These are phyloP conservation scores for Hericium coralloides DNA, from an alignment of 768 basidiomycete species.

Conservation along the genomic window DNA sequence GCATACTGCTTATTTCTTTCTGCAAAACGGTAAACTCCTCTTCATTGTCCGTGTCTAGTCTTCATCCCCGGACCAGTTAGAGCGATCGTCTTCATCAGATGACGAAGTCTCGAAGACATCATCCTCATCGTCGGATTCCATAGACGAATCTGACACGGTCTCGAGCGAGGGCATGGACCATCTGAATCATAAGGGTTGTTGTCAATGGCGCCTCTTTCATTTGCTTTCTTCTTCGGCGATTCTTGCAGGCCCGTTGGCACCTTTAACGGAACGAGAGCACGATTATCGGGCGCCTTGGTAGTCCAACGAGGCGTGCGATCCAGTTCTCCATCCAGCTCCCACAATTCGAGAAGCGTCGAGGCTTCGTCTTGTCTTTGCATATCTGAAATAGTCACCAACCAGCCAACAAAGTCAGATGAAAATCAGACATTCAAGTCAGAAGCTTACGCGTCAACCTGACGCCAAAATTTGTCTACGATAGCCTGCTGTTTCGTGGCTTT, in stretches of 20 bases:
- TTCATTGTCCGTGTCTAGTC: constrained; percentile 63
- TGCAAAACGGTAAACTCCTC: constrained; percentile 53
- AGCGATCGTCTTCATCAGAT: constrained; percentile 19
- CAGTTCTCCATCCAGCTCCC: constrained; percentile 9
- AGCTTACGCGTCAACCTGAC: constrained; percentile 48
- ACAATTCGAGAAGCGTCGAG: neutral
- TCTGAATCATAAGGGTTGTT: constrained; percentile 38
- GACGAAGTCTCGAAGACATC: constrained; percentile 6
- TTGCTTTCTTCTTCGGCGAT: constrained; percentile 19
- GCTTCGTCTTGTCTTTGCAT: neutral
- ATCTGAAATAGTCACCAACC: neutral
- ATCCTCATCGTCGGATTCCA: constrained; percentile 29
- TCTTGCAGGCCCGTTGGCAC: neutral
- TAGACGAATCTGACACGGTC: constrained; percentile 55
- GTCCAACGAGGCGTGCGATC: constrained; percentile 6
- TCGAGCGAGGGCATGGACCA: constrained; percentile 61
- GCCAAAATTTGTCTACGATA: constrained; percentile 58
- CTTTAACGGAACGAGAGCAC: constrained; percentile 13
- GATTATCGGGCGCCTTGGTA: constrained; percentile 18
- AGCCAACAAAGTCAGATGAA: neutral
- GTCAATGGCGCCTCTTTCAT: constrained; percentile 36
- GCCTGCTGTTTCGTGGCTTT: constrained; percentile 40
- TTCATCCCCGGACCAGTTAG: constrained; percentile 29
- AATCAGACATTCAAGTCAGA: neutral
- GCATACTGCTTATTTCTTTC: constrained; percentile 62